Evolutionary conservation across 2,329 filamentous ascomycete species (phyloP), one percentile per base, ranked within the genome.

Genomic region (Hymenoscyphus linearis): DNA sequence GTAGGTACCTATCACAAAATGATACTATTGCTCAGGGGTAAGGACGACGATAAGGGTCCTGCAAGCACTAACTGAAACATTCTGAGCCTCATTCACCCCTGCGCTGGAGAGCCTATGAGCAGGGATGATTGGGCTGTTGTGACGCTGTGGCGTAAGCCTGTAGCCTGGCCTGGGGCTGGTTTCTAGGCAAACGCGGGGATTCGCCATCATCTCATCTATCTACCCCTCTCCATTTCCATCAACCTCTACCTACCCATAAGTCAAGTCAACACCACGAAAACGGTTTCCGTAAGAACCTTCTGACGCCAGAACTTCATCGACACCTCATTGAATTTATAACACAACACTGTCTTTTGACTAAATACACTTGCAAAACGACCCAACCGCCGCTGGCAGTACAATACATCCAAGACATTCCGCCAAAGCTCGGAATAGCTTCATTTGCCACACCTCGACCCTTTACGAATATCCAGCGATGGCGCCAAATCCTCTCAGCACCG

Each of bases 401-500:
- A 18, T 12, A 25, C 13, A 25, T 6, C 14, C 6, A 18, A 40
- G n/a, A 16, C 37, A 10, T 4, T 22, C 22, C 4, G 9, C 44
- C 18, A 25, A 50, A 50, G 18, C 44, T 50, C 44, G 18, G 44
- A 50, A 50, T 50, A 50, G 44, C 44, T 50, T 50, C 44, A 25
- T 50, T 22, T 47, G 18, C 18, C 18, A 50, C 44, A 50, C 18
- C 44, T 50, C 40, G 12, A 55, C 22, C 10, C 44, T 50, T n/a
- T 16, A 55, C 22, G 36, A 55, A 40, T 57, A 40, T 44, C 35
- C 40, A 65, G 67, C 40, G 10, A 73, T 72, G 71, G 61, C 66
- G 50, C 63, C 61, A 31, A 68, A 78, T 58, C 77, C 78, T 5
- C 74, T 81, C 55, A 75, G 73, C 62, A 71, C 76, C 40, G 74